These are phyloP conservation scores for Calocybe cyanea DNA, from an alignment of 768 basidiomycete genomes.

Conservation along the genomic window DNA sequence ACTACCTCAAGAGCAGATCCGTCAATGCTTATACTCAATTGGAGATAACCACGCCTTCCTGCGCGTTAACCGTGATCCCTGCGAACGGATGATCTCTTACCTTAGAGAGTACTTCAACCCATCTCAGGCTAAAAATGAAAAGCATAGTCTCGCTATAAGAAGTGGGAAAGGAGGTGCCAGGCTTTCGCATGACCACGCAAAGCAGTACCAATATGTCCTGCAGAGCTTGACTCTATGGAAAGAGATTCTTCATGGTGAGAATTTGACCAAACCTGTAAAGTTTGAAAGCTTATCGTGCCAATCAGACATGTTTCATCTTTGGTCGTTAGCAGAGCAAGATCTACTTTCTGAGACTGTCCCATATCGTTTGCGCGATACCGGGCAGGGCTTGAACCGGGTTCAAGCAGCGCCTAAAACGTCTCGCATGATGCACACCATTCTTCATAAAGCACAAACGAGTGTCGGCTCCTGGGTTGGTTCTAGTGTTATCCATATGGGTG, in stretches of 20 bases:
- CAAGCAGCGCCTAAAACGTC: conserved; percentile 85
- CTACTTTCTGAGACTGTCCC: conserved; percentile 69
- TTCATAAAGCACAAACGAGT: conserved; percentile 77
- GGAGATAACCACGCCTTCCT: conserved; percentile 90
- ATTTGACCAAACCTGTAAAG: background rate
- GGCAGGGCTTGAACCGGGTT: conserved; percentile 88
- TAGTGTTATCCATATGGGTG: conserved; percentile 87
- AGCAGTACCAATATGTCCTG: conserved; percentile 82
- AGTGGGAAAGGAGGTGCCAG: conserved; percentile 79
- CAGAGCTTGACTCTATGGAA: conserved; percentile 87
- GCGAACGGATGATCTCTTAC: conserved; percentile 77
- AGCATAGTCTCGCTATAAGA: conserved; percentile 71
- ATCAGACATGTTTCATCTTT: conserved; percentile 84
- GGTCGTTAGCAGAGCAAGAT: conserved; percentile 79
- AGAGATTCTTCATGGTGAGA: conserved; percentile 76
- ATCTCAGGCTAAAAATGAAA: conserved; percentile 58
- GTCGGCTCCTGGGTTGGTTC: conserved; percentile 85
- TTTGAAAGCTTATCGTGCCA: conserved; percentile 5
- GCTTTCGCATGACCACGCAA: conserved; percentile 78
- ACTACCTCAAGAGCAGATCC: conserved; percentile 61
- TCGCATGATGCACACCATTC: conserved; percentile 86
- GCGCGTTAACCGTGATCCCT: conserved; percentile 82
- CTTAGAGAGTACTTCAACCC: conserved; percentile 78
- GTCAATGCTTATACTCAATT: conserved; percentile 83
- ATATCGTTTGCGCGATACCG: conserved; percentile 84